Base-by-base conservation (phyloP, 2,329 filamentous ascomycete species). In the Microsporum audouinii region DNA sequence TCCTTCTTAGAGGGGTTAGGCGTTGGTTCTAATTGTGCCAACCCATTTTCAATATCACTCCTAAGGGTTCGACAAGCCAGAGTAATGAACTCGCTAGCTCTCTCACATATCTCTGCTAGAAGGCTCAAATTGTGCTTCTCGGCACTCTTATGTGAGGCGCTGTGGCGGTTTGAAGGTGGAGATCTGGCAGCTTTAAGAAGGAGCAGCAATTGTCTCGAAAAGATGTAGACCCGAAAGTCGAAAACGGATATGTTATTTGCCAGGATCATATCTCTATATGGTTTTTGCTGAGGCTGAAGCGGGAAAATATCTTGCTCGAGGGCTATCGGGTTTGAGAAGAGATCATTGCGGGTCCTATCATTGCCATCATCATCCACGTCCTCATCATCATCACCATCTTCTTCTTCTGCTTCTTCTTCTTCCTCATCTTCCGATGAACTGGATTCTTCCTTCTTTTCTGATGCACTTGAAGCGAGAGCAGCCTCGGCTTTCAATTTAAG, bases 221-320 rank as follows among this genome's bases (percentile, higher is more conserved):
- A 99, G 10, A 99, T 85, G 71, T 99, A 99, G 67, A 88, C 89
- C 57, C 89, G 82, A 71, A 99, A 97, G 72, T 99, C 94, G 70
- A 97, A 96, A 2, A 96, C 80, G 0, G 94, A 99, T 39, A 99
- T 95, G 66, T 96, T 89, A 76, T 95, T 99, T 12, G 89, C 87
- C 43, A 99, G 79, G 57, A 99, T 99, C 68, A 95, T 84, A 61
- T 95, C 90, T 58, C 92, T 84, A 71, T 97, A 99, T 1, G 88
- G 82, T 72, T 96, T 96, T 67, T 77, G 80, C 64, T 84, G 84
- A 0, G 81, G 79, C 7, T 75, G 71, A n/a, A 79, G 71, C 17
- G 76, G 76, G 57, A 72, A 77, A 31, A 72, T 67, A 5, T 69
- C 65, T 17, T 68, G 62, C 10, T 68, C 66, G 38, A 76, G 66